Percentiles rank a stretch among this genome's conserved stretches.
These are phyloP conservation scores for Kwoniella pini DNA, from an alignment of 768 basidiomycete genomes.

Conservation along the genomic window DNA sequence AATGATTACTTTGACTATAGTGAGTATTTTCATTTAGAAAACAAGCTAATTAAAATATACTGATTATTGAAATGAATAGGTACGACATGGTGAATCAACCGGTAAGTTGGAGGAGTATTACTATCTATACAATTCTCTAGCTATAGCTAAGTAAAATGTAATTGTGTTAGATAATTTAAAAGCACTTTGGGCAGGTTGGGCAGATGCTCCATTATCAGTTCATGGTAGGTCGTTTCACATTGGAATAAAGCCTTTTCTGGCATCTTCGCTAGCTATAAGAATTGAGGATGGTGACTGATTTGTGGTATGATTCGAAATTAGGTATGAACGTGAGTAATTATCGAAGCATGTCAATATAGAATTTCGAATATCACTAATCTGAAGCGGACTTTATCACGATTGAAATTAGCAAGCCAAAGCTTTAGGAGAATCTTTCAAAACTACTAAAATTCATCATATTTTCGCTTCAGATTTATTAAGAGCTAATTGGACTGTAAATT, in stretches of 20 bases:
- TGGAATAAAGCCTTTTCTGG: no score
- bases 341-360: not conserved
- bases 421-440: conserved; percentile 41
- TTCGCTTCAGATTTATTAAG: conserved; percentile 56
- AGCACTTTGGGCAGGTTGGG: conserved; percentile 53
- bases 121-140: not conserved
- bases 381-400: no score
- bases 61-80: conserved; percentile 14
- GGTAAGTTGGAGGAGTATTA: conserved; percentile 24
- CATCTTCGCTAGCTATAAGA: no score
- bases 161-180: conserved; percentile 46
- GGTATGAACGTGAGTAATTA: conserved; percentile 46
- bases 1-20: conserved; percentile 4
- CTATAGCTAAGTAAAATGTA: not conserved
- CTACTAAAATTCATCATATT: conserved; percentile 48
- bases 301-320: no score
- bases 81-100: conserved; percentile 53
- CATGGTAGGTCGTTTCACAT: conserved; percentile 55
- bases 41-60: not conserved
- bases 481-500: conserved; percentile 56
- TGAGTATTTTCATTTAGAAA: not conserved
- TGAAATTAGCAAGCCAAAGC: conserved; percentile 57
- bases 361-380: no score
- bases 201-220: conserved; percentile 53
- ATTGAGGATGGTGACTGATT: no score